Base-by-base conservation (phyloP, 495 filamentous ascomycete genomes). In the Neurospora sp. region DNA sequence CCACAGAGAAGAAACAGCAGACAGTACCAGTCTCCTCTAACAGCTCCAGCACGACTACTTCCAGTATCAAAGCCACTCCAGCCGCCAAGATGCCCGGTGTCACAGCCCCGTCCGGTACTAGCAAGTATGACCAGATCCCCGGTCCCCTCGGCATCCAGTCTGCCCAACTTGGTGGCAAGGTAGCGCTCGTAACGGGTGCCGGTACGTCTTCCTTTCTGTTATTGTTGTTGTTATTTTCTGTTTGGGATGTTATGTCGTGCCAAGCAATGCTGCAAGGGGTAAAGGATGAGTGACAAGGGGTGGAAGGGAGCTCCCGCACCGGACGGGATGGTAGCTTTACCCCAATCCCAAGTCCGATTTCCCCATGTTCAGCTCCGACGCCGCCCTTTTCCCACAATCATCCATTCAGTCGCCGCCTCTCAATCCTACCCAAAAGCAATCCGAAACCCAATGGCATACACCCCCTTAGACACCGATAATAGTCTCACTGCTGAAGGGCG, bases 111-210 rank as follows among this genome's bases (percentile, higher is more conserved):
- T 65, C 53, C 68, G 39, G 37, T 70, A 20, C 69, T 27, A 80
- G 80, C 78, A 83, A 82, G 77, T 83, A 81, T 72, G 82, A 83
- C 75, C 73, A 76, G 42, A 83, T 85, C 74, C 83, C 84, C 9
- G 87, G 85, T 20, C 82, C 85, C 65, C 79, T 87, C 18, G 85
- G 85, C 37, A 74, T 85, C 70, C 83, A 79, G 7, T 81, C 82
- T 59, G 84, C 85, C 40, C 85, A 84, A 39, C 80, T 87, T 9
- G 80, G 80, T 65, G 85, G 85, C 74, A 87, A 87, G 80, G 84
- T 86, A 39, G 85, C 84, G 22, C 79, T 86, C 4, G 83, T 86
- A 2, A 86, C 83, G 2, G 83, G 83, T 27, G 81, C 83, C 71
- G 83, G 83, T 85, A 81, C 7, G 79, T 82, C 10, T 65, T 44